Conservation (phyloP, 2,329 filamentous ascomycete species). For the Chaetomiaceae sp. region DNA sequence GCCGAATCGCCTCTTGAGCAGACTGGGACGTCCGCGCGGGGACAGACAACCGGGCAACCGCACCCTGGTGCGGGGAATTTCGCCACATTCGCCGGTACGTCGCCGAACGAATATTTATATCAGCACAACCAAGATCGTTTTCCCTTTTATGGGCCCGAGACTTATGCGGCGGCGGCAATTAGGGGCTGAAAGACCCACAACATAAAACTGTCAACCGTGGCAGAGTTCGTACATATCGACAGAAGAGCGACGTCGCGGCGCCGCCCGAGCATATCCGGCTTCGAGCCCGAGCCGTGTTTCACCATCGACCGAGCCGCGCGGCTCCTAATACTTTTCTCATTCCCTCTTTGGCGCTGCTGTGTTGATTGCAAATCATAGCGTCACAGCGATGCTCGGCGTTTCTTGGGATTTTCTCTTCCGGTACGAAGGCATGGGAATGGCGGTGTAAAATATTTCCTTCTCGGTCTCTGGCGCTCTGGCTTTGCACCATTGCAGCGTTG, state of each 20-base stretch:
- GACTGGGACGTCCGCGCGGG: slow-evolving; percentile 27
- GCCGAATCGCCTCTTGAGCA: slow-evolving; percentile 34
- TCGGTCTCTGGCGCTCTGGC: slow-evolving; percentile 1
- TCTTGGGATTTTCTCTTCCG: neutral
- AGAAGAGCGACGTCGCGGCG: neutral
- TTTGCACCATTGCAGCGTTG: neutral
- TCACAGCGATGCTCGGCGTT: slow-evolving; percentile 8
- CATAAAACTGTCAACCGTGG: neutral
- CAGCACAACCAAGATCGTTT: slow-evolving; percentile 45
- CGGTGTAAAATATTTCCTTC: slow-evolving; percentile 9
- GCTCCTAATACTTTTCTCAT: slow-evolving; percentile 1
- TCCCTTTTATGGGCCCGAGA: slow-evolving; percentile 44
- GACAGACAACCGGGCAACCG: slow-evolving; percentile 36
- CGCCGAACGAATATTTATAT: slow-evolving; percentile 39
- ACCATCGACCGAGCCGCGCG: neutral
- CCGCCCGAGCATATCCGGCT: neutral
- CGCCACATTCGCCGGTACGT: slow-evolving; percentile 44
- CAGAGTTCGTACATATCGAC: neutral
- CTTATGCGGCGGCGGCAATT: slow-evolving; percentile 49
- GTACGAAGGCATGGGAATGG: slow-evolving; percentile 10
- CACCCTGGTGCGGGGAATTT: slow-evolving; percentile 43
- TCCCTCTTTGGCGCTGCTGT: neutral
- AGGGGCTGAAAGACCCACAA: slow-evolving; percentile 31
- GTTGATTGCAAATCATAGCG: neutral
- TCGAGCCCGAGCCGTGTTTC: neutral